Evolutionary conservation across 352 stramenopile species (phyloP).

Genomic region (Plasmopara viticola): DNA sequence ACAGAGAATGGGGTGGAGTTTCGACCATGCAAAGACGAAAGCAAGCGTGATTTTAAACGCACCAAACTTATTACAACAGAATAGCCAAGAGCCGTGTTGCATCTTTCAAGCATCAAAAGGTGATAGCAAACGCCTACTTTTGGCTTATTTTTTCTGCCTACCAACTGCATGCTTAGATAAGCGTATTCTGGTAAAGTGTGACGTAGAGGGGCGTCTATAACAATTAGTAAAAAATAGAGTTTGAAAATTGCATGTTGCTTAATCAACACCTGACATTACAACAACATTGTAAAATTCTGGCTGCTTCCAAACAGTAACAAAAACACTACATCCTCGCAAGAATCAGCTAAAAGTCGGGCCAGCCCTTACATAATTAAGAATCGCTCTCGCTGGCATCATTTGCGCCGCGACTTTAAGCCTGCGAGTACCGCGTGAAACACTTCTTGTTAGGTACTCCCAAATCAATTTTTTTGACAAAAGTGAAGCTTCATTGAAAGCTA

Average conservation of each 20-base stretch:
- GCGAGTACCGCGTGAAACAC: background rate
- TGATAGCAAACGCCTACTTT: background rate
- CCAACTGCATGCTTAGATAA: too few relatives aligned
- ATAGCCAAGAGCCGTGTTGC: background rate
- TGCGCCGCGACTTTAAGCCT: slow-evolving; percentile 26
- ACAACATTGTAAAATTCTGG: too few relatives aligned
- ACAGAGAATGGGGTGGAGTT: slow-evolving; percentile 3
- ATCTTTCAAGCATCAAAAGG: background rate
- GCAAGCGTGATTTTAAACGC: slow-evolving; percentile 21
- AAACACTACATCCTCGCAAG: background rate
- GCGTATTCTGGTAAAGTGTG: too few relatives aligned
- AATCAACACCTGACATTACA: too few relatives aligned
- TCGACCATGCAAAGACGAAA: slow-evolving; percentile 14
- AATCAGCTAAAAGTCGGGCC: background rate
- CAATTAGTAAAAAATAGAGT: too few relatives aligned
- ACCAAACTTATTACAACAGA: slow-evolving; percentile 13
- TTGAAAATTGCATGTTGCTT: too few relatives aligned
- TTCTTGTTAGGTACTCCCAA: background rate
- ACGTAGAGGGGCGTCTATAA: too few relatives aligned
- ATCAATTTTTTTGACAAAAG: slow-evolving; percentile 5
- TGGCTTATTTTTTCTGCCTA: too few relatives aligned
- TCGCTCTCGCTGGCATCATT: slow-evolving; percentile 7
- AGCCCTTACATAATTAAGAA: background rate
- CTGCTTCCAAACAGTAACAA: too few relatives aligned
- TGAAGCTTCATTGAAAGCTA: slow-evolving; percentile 15